Evolutionary conservation across 2,329 filamentous ascomycete species (phyloP).

Genomic region (Dactylellina parvicollis): DNA sequence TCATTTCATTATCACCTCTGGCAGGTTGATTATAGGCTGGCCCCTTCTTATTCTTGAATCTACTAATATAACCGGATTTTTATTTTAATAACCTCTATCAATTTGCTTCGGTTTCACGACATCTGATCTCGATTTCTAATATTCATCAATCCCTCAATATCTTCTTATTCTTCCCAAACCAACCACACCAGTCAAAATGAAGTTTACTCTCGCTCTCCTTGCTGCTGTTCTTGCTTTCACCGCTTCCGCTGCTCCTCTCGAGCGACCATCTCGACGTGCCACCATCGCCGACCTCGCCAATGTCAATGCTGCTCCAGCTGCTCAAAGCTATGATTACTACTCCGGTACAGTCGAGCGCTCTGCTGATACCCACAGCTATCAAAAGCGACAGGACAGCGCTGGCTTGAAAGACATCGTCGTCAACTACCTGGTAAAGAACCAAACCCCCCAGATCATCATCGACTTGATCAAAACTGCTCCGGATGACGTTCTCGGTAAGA

Average conservation of each 20-base stretch:
- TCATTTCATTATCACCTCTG: constrained; percentile 46
- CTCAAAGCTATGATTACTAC: constrained; percentile 7
- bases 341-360: background rate
- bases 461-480: constrained; percentile 34
- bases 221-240: constrained; percentile 44
- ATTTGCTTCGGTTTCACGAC: constrained; percentile 24
- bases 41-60: background rate
- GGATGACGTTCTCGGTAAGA: constrained; percentile 14
- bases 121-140: constrained; percentile 20
- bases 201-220: constrained; percentile 33
- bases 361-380: constrained; percentile 1
- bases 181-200: constrained; percentile 49
- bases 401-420: constrained; percentile 32
- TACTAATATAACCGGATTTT: background rate
- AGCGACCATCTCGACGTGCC: constrained; percentile 15
- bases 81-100: constrained; percentile 10
- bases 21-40: constrained; percentile 51
- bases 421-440: constrained; percentile 24
- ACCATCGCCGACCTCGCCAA: constrained; percentile 20
- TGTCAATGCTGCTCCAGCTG: background rate
- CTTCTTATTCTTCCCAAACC: background rate
- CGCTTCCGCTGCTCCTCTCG: constrained; percentile 36
- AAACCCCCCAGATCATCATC: constrained; percentile 27
- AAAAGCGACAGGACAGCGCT: constrained; percentile 29
- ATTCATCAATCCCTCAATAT: constrained; percentile 18